A percentile compares a stretch with the other conserved stretches of the same genome.
phyloP scores from a whole-genome alignment of 202 grass and related monocot genomes.

The Zizania palustris region DNA sequence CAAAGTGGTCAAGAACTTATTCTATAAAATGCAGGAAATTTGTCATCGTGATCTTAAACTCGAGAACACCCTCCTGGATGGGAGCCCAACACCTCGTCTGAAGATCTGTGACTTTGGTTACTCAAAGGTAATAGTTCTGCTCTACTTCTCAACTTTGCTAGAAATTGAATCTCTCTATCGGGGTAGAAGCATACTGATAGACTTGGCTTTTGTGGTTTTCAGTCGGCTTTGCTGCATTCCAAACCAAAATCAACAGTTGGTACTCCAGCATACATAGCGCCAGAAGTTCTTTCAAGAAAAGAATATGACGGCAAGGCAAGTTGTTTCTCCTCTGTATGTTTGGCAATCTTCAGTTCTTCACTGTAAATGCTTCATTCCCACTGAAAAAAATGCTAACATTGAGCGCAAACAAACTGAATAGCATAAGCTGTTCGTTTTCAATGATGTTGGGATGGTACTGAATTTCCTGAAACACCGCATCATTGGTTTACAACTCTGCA shows the following conservation, averaged over 20 bases:
- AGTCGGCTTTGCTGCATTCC: too few relatives aligned
- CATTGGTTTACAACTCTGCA: too few relatives aligned
- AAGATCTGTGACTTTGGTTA: slow-evolving; percentile 99
- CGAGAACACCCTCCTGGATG: slow-evolving; percentile 93
- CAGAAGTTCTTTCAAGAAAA: slow-evolving; percentile 37
- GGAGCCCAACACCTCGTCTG: slow-evolving; percentile 73
- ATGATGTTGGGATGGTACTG: not conserved
- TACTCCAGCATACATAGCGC: too few relatives aligned
- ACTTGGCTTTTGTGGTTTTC: not conserved
- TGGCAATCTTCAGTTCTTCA: slow-evolving; percentile 5
- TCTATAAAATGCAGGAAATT: slow-evolving; percentile 60
- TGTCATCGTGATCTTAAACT: slow-evolving; percentile 99
- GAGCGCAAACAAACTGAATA: not conserved
- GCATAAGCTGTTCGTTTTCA: not conserved
- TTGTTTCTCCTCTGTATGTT: not conserved
- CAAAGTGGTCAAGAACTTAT: not conserved
- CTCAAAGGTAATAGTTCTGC: slow-evolving; percentile 63
- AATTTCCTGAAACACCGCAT: slow-evolving; percentile 21
- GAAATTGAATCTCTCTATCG: slow-evolving; percentile 15
- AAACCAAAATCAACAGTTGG: too few relatives aligned
- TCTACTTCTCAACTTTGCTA: slow-evolving; percentile 6
- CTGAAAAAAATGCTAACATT: slow-evolving; percentile 6
- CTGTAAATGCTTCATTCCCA: not conserved
- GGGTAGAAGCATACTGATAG: not conserved
- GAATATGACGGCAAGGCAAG: slow-evolving; percentile 94